Percentiles rank a stretch among this genome's conserved stretches.
Conservation (phyloP, 805 yeast genomes). For the Barnettozyma vustinii region DNA sequence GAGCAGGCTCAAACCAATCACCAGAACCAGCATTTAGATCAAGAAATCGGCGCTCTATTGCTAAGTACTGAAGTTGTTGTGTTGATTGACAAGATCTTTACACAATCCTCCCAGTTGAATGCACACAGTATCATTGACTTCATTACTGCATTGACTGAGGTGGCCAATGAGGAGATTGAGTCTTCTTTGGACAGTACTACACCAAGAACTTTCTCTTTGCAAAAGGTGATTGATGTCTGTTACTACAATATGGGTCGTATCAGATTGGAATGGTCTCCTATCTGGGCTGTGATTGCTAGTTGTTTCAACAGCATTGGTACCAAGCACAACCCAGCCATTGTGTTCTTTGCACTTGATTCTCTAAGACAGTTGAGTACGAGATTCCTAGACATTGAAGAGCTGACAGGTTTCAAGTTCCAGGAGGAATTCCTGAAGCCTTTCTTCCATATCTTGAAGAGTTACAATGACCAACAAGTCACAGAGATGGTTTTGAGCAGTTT, state of each 20-base stretch:
- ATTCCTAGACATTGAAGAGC: conserved; percentile 88
- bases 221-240: conserved; percentile 94
- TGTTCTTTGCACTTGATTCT: conserved; percentile 89
- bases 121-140: conserved; percentile 86
- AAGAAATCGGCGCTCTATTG: conserved; percentile 51
- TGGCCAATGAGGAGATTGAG: conserved; percentile 86
- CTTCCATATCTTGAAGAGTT: conserved; percentile 67
- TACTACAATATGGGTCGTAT: conserved; percentile 96
- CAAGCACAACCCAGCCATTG: conserved; percentile 68
- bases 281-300: conserved; percentile 92
- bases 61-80: conserved; percentile 67
- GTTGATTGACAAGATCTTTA: conserved; percentile 80
- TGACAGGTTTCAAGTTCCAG: conserved; percentile 93
- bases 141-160: conserved; percentile 80
- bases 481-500: conserved; percentile 89
- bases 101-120: conserved; percentile 70
- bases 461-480: conserved; percentile 63
- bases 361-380: conserved; percentile 88
- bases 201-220: conserved; percentile 89
- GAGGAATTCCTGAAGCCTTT: conserved; percentile 90
- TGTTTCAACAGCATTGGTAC: conserved; percentile 84
- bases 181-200: conserved; percentile 75
- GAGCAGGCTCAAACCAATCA: conserved; percentile 68
- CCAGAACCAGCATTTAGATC: conserved; percentile 62
- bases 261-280: conserved; percentile 91